Evolutionary conservation across 768 basidiomycete species (phyloP).

Genomic region (Lactifluus hygrophoroides): DNA sequence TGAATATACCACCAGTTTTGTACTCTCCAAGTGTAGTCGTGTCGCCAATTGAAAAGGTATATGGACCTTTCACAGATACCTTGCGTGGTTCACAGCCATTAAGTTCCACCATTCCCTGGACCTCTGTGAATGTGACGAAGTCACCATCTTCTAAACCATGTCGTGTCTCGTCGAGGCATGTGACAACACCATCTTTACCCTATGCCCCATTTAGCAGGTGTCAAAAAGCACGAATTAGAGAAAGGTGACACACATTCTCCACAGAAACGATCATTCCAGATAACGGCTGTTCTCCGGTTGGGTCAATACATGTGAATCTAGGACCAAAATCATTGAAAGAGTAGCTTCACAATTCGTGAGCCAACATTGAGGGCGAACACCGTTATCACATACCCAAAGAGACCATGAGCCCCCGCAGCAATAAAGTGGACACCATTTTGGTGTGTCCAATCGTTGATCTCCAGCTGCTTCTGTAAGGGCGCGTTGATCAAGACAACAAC

Average conservation of each 20-base stretch:
- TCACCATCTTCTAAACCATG: slow-evolving; percentile 99
- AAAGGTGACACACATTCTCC: slow-evolving; percentile 49
- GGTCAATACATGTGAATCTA: slow-evolving; percentile 92
- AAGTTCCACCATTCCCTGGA: slow-evolving; percentile 88
- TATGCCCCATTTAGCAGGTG: slow-evolving; percentile 26
- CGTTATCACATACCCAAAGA: slow-evolving; percentile 69
- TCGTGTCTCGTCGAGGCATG: slow-evolving; percentile 92
- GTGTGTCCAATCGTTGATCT: slow-evolving; percentile 95
- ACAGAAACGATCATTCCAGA: slow-evolving; percentile 94
- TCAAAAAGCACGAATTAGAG: neutral
- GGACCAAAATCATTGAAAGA: slow-evolving; percentile 96
- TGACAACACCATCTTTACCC: slow-evolving; percentile 88
- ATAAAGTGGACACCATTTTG: slow-evolving; percentile 85
- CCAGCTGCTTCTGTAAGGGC: slow-evolving; percentile 72
- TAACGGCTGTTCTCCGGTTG: slow-evolving; percentile 94
- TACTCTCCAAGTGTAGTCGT: slow-evolving; percentile 73
- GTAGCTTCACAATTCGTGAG: slow-evolving; percentile 41
- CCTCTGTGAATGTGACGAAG: slow-evolving; percentile 92
- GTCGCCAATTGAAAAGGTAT: slow-evolving; percentile 94
- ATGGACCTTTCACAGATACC: slow-evolving; percentile 90
- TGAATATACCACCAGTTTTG: slow-evolving; percentile 86
- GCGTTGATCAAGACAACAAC: slow-evolving; percentile 84
- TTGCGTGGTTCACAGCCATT: slow-evolving; percentile 91
- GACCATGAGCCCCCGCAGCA: slow-evolving; percentile 81
- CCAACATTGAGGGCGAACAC: neutral